These are phyloP conservation scores for Zygosaccharomyces pseudorouxii DNA, from an alignment of 805 yeast genomes.

Conservation along the genomic window DNA sequence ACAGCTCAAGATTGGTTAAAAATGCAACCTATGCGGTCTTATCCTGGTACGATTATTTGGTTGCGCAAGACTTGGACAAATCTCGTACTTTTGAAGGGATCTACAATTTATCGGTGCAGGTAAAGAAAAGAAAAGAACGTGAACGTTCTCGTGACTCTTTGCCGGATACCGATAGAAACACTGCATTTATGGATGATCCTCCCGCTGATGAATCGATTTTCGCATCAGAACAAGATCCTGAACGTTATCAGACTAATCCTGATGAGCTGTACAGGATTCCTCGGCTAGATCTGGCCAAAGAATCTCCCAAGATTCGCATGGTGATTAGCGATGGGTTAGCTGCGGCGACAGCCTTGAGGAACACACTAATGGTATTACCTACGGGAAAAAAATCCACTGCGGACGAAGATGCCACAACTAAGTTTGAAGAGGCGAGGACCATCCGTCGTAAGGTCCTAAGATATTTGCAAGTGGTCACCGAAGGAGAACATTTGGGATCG, in stretches of 20 bases:
- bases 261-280: constrained; percentile 52
- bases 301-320: constrained; percentile 64
- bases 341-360: constrained; percentile 63
- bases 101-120: constrained; percentile 13
- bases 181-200: constrained; percentile 47
- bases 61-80: constrained; percentile 6
- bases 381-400: constrained; percentile 56
- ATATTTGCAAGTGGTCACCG: constrained; percentile 77
- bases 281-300: constrained; percentile 60
- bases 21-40: constrained; percentile 44
- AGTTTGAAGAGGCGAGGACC: constrained; percentile 69
- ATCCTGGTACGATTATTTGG: constrained; percentile 63
- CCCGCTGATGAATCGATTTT: constrained; percentile 44
- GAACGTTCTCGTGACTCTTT: not conserved
- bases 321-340: constrained; percentile 73
- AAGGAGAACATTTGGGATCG: constrained; percentile 84
- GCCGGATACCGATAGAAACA: not conserved
- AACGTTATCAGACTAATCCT: constrained; percentile 9
- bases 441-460: constrained; percentile 74
- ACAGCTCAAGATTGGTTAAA: constrained; percentile 42
- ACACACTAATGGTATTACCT: constrained; percentile 47
- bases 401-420: constrained; percentile 52
- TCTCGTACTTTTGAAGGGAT: constrained; percentile 23
- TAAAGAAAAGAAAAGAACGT: constrained; percentile 13
- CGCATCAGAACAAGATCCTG: constrained; percentile 18